Evolutionary conservation across 805 yeast genomes (phyloP), one percentile per base, ranked within the genome.

Genomic region (Schwanniomyces vanrijiae): DNA sequence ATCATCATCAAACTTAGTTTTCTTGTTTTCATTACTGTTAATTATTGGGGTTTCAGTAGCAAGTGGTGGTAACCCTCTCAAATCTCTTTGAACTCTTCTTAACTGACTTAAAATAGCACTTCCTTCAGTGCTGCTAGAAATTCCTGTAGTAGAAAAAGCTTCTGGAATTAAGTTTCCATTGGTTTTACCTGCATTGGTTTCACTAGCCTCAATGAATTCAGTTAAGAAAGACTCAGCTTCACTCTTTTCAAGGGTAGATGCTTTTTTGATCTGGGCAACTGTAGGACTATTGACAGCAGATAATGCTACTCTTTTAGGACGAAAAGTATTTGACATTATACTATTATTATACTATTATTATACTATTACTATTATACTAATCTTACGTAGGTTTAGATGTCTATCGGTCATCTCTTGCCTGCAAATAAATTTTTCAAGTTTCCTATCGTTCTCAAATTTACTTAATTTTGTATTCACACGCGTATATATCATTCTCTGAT

Each of bases 11-110:
- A 61, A 60, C 46, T 58, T 61, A 44, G 51, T 61, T 50, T 62
- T 61, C 54, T 64, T 65, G 48, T 56, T 60, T 31, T 55, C 45
- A 37, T 31, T 48, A 28, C 51, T 56, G 8, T 25, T 44, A 18
- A 18, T n/a, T n/a, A n/a, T 37, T 14, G 45, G 29, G 5, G 34
- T n/a, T 60, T 64, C 55, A 52, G 57, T 50, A 18, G 26, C 31
- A 16, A 66, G 56, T 31, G 96, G 95, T 8, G 95, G 92, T 48
- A 88, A 75, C 1, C 96, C 96, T 54, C 90, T 74, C 54, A 88
- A 78, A 52, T 86, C 89, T 66, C 96, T 78, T 60, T 85, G 92
- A 35, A 87, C 71, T 61, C 96, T 77, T 56, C 75, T 78, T 56
- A 88, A 71, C 69, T 88, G 96, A 48, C 87, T 73, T 50, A 73